Conservation (phyloP, 192 early-diverging fungal species). For the Entomortierella parvispora region DNA sequence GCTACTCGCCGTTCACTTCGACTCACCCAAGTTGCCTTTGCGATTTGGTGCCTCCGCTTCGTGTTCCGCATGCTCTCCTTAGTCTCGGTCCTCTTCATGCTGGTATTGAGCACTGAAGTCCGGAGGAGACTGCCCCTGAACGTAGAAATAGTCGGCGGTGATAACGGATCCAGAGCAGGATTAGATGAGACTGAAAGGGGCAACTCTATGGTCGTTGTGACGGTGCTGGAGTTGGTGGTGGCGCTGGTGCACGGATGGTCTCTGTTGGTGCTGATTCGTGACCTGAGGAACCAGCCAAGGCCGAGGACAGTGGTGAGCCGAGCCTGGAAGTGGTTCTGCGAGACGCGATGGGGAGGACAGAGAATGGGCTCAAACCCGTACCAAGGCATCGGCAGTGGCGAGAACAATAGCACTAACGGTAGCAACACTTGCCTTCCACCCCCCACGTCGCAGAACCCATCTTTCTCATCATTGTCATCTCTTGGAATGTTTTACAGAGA, state of each 20-base stretch:
- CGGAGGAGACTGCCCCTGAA: not conserved
- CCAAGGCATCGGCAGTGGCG: not conserved
- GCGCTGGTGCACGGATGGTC: constrained; percentile 50
- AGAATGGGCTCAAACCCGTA: not conserved
- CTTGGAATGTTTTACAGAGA: no score
- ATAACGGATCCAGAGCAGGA: not conserved
- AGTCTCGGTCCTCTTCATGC: constrained; percentile 24
- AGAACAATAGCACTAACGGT: not conserved
- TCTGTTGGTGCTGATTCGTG: constrained; percentile 34
- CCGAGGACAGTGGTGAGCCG: constrained; percentile 21
- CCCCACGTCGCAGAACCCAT: no score
- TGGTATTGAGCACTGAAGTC: constrained; percentile 4
- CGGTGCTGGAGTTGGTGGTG: constrained; percentile 21
- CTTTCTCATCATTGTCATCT: no score
- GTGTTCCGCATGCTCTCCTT: constrained; percentile 26
- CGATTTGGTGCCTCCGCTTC: constrained; percentile 45
- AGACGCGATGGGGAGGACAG: constrained; percentile 5
- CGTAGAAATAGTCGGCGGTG: not conserved
- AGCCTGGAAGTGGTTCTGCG: constrained; percentile 29
- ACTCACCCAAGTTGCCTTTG: constrained; percentile 34
- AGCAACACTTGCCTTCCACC: not conserved
- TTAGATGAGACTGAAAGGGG: not conserved
- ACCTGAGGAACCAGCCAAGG: constrained; percentile 27
- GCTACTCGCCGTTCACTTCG: constrained; percentile 29
- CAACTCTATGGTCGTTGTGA: constrained; percentile 12